These are phyloP conservation scores for Trypanosomatidae sp. DNA, from an alignment of 208 protist species.

Conservation along the genomic window DNA sequence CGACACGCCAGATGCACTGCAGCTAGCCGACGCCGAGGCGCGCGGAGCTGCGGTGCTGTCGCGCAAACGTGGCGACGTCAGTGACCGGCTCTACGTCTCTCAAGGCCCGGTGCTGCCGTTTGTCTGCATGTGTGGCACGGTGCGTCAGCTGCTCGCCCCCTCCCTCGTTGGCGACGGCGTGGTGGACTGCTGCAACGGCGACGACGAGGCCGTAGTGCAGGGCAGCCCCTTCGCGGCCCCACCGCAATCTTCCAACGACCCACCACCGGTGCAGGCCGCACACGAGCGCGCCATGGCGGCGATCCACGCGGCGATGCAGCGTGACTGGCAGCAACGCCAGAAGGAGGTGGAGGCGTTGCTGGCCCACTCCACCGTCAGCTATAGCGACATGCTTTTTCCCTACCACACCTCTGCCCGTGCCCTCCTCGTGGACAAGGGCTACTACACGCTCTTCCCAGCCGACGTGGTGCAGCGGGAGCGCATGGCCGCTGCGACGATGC, in stretches of 20 bases:
- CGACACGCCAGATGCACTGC: conserved; percentile 27
- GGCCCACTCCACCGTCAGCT: conserved; percentile 6
- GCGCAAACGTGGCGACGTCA: conserved; percentile 30
- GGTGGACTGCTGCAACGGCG: conserved; percentile 72
- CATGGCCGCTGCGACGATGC: conserved; percentile 13
- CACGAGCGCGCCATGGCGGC: neutral
- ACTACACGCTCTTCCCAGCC: conserved; percentile 44
- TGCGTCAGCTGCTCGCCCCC: conserved; percentile 47
- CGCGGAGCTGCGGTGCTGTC: conserved; percentile 16
- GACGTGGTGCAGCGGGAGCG: conserved; percentile 34
- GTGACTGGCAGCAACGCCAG: conserved; percentile 11
- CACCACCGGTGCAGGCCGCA: neutral
- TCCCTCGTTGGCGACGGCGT: conserved; percentile 68
- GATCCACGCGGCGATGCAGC: conserved; percentile 2
- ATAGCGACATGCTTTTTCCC: conserved; percentile 31
- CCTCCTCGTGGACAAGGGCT: conserved; percentile 59
- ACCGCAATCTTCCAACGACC: neutral
- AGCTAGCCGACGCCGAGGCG: conserved; percentile 15
- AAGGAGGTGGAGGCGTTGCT: neutral
- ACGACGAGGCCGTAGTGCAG: conserved; percentile 44
- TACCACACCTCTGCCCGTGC: conserved; percentile 39
- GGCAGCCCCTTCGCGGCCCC: conserved; percentile 2
- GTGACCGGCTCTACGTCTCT: conserved; percentile 18
- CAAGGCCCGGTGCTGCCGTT: conserved; percentile 60
- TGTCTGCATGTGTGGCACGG: conserved; percentile 28